phyloP scores from a whole-genome alignment of 495 filamentous ascomycete genomes.

The Polyplosphaeria fusca region DNA sequence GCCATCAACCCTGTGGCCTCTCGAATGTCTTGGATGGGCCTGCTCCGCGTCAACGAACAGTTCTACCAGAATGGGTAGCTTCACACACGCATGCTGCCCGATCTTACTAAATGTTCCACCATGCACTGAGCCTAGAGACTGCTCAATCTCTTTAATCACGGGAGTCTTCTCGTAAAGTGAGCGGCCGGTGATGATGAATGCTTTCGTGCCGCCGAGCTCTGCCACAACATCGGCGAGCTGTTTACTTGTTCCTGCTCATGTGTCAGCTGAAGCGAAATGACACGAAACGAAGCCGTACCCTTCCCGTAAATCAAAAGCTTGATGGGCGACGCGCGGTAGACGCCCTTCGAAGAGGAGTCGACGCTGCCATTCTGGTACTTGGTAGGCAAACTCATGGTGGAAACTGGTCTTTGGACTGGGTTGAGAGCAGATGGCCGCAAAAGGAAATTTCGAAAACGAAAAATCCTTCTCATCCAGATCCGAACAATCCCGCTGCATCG shows the following conservation, averaged over 20 bases:
- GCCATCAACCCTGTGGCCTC: constrained; percentile 28
- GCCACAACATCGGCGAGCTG: constrained; percentile 22
- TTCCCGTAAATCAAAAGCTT: constrained; percentile 33
- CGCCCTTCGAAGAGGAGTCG: constrained; percentile 23
- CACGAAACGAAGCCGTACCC: not conserved
- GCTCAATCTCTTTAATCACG: constrained; percentile 32
- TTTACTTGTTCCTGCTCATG: constrained; percentile 21
- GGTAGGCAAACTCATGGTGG: constrained; percentile 24
- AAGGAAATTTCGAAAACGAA: too few species aligned
- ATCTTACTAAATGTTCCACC: constrained; percentile 36
- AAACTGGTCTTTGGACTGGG: too few species aligned
- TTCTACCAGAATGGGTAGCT: not conserved
- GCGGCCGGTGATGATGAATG: constrained; percentile 37
- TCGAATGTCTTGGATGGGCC: constrained; percentile 29
- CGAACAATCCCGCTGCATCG: not conserved
- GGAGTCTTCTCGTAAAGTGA: constrained; percentile 35
- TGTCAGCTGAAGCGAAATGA: not conserved
- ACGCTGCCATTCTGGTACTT: constrained; percentile 33
- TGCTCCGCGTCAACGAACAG: constrained; percentile 2
- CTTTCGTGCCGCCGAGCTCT: constrained; percentile 32
- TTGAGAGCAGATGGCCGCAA: too few species aligned
- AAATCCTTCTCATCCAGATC: constrained; percentile 2
- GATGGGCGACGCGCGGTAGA: constrained; percentile 28
- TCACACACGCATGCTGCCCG: constrained; percentile 33
- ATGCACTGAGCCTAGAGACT: constrained; percentile 26